Evolutionary conservation across 2,329 filamentous ascomycete genomes (phyloP).

Genomic region (Zymoseptoria pseudotritici): DNA sequence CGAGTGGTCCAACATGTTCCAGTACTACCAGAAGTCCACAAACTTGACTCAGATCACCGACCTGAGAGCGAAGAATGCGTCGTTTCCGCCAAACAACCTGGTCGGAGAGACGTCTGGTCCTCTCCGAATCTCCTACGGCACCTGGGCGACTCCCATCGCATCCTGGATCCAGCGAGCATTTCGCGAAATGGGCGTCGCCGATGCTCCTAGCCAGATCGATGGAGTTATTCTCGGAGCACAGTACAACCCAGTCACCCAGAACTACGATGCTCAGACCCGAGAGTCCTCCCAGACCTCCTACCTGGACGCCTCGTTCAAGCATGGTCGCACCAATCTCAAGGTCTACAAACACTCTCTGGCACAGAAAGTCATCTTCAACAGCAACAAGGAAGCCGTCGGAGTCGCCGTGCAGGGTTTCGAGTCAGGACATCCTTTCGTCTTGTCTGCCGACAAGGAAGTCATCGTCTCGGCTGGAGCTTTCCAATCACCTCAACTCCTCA

Average conservation of each 20-base stretch:
- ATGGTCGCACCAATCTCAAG: conserved; percentile 4
- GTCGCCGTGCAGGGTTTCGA: conserved; percentile 4
- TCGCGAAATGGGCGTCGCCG: background rate
- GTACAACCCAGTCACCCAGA: conserved; percentile 2
- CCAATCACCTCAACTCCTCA: conserved; percentile 50
- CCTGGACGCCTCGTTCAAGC: conserved; percentile 2
- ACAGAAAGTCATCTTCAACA: conserved; percentile 26
- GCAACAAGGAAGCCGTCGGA: conserved; percentile 21
- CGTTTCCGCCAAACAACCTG: conserved; percentile 1
- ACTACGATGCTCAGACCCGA: conserved; percentile 1
- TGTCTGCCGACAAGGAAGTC: background rate
- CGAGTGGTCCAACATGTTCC: conserved; percentile 22
- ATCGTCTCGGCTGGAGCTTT: background rate
- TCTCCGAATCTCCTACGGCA: conserved; percentile 1
- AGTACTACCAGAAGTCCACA: conserved; percentile 7
- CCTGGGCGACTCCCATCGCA: background rate
- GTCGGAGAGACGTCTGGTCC: background rate
- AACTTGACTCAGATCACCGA: background rate
- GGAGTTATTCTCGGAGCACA: background rate
- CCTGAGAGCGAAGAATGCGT: conserved; percentile 9
- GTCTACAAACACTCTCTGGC: conserved; percentile 12
- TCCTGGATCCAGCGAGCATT: background rate
- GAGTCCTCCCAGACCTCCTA: conserved; percentile 5
- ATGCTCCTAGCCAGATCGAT: background rate
- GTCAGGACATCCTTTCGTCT: conserved; percentile 3